A percentile compares a stretch with the other conserved stretches of the same genome.
Evolutionary conservation across 2,329 filamentous ascomycete genomes (phyloP).

Genomic region (Fusarium fracticaudum): DNA sequence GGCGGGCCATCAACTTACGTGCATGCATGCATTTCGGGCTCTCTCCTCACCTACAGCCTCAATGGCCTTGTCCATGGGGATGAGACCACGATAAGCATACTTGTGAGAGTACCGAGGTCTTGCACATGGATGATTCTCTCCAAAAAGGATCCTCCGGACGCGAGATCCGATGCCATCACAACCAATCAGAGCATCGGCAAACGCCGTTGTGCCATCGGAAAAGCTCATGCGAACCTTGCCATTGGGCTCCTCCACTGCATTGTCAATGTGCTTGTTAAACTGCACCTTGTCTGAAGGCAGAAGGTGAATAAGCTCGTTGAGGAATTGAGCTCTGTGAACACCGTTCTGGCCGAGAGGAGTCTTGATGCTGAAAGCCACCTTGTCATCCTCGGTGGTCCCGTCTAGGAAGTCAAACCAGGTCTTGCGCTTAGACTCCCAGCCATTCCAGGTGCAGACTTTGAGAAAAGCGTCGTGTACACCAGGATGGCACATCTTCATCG

Average conservation of each 20-base stretch:
- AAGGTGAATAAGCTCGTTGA: constrained; percentile 52
- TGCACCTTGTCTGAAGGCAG: constrained; percentile 46
- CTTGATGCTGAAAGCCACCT: constrained; percentile 21
- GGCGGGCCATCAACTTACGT: constrained; percentile 16
- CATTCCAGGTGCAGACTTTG: constrained; percentile 39
- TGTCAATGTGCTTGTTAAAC: constrained; percentile 49
- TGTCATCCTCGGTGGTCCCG: constrained; percentile 20
- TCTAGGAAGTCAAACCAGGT: constrained; percentile 41
- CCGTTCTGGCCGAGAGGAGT: constrained; percentile 44
- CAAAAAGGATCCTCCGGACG: constrained; percentile 60
- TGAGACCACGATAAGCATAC: constrained; percentile 63
- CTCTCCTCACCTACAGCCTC: constrained; percentile 55
- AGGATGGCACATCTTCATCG: constrained; percentile 53
- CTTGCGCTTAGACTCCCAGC: constrained; percentile 34
- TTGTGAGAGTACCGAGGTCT: constrained; percentile 61
- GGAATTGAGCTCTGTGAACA: constrained; percentile 51
- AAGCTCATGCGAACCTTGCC: constrained; percentile 48
- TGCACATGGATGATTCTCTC: constrained; percentile 49
- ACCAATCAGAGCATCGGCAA: constrained; percentile 59
- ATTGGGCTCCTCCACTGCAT: constrained; percentile 41
- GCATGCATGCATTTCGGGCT: constrained; percentile 44
- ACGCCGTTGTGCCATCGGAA: constrained; percentile 50
- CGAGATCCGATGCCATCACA: constrained; percentile 73
- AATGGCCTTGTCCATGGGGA: constrained; percentile 62
- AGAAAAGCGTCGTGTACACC: constrained; percentile 47